phyloP scores from a whole-genome alignment of 768 basidiomycete genomes.

The Lentinus brumalis region DNA sequence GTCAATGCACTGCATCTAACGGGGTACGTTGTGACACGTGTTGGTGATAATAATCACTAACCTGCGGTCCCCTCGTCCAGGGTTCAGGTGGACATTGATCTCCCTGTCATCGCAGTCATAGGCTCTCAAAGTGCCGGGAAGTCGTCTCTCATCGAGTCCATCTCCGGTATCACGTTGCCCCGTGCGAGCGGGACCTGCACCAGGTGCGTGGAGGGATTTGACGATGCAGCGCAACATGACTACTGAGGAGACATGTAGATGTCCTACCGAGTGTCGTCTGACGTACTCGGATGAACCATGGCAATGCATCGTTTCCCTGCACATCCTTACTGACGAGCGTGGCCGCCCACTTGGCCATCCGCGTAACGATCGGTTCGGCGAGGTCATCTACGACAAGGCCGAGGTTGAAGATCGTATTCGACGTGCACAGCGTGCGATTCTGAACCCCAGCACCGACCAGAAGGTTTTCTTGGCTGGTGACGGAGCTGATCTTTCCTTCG shows the following conservation, averaged over 20 bases:
- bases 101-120: slow-evolving; percentile 74
- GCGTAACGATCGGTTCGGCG: slow-evolving; percentile 29
- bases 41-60: not conserved
- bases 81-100: slow-evolving; percentile 67
- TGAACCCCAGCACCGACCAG: slow-evolving; percentile 49
- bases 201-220: slow-evolving; percentile 42
- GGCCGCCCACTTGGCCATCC: slow-evolving; percentile 38
- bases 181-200: slow-evolving; percentile 78
- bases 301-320: slow-evolving; percentile 37
- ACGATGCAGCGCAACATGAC: too few species aligned
- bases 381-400: slow-evolving; percentile 48
- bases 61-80: slow-evolving; percentile 34
- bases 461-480: too few species aligned
- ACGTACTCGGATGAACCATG: slow-evolving; percentile 31
- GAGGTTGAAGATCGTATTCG: slow-evolving; percentile 68
- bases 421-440: slow-evolving; percentile 64
- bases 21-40: slow-evolving; percentile 44
- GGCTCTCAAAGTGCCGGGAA: slow-evolving; percentile 77
- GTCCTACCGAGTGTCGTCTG: slow-evolving; percentile 40
- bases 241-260: slow-evolving; percentile 24
- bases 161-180: slow-evolving; percentile 71
- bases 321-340: slow-evolving; percentile 31
- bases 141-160: slow-evolving; percentile 76
- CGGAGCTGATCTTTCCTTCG: not conserved
- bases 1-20: slow-evolving; percentile 63